Evolutionary conservation across 139 green algal species (phyloP), one percentile per base, ranked within the genome.

Genomic region (Micractinium conductrix): DNA sequence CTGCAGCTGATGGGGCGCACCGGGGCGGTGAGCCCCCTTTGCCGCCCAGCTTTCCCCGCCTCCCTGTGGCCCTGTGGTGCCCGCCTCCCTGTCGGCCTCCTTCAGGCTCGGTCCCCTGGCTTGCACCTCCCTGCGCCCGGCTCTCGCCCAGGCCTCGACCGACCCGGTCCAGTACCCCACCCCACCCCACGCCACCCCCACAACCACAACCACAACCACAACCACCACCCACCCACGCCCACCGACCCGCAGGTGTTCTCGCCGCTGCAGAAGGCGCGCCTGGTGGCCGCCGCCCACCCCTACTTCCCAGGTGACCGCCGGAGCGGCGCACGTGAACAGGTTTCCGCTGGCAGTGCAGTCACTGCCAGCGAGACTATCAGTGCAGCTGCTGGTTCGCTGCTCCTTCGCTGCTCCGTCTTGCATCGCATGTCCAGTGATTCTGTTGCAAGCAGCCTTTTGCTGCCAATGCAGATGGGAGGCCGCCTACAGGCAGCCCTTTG

Each of bases 301-400:
- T 38, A 69, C 21, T 84, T 87, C 71, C 83, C 83, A 42, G 73
- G 78, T 48, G 42, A 74, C 10, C n/a, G n/a, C n/a, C n/a, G n/a
- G n/a, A n/a, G n/a, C n/a, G n/a, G n/a, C n/a, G n/a, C n/a, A n/a
- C n/a, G n/a, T n/a, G n/a, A n/a, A n/a, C n/a, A n/a, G n/a, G n/a
- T n/a, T n/a, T n/a, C n/a, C n/a, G n/a, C n/a, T n/a, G n/a, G n/a
- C n/a, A n/a, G n/a, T n/a, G n/a, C n/a, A n/a, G n/a, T n/a, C n/a
- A n/a, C n/a, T n/a, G n/a, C n/a, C n/a, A n/a, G n/a, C n/a, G n/a
- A n/a, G n/a, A n/a, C n/a, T n/a, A n/a, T n/a, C n/a, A n/a, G 53
- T 62, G 53, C 53, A 62, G 10, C 24, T 62, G 53, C 19, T 62
- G n/a, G 53, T 21, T 19, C 7, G 53, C 26, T 19, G 24, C 26